These are phyloP conservation scores for Arabis hirsuta DNA, from an alignment of 345 rosid species.

Conservation along the genomic window DNA sequence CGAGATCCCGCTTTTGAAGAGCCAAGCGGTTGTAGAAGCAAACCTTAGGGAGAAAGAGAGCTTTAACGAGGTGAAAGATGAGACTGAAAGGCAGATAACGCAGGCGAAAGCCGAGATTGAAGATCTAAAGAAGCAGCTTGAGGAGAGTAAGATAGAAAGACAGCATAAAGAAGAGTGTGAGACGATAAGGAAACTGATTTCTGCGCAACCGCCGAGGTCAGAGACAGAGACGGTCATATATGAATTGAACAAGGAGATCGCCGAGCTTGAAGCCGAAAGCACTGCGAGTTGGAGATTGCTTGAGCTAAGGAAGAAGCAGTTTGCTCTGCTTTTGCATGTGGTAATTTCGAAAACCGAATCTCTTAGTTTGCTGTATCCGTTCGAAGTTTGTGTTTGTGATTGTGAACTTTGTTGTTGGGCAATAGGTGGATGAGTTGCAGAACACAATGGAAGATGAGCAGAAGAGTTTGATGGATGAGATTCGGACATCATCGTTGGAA, in stretches of 20 bases:
- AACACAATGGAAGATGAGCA: constrained; percentile 90
- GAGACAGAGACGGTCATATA: constrained; percentile 76
- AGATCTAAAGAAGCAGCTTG: constrained; percentile 83
- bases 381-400: constrained; percentile 22
- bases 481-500: constrained; percentile 69
- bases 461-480: constrained; percentile 83
- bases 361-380: constrained; percentile 2
- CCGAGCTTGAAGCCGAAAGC: constrained; percentile 78
- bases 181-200: constrained; percentile 78
- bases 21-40: constrained; percentile 78
- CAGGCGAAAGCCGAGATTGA: constrained; percentile 81
- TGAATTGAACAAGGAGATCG: constrained; percentile 82
- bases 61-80: constrained; percentile 76
- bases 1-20: constrained; percentile 94
- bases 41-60: constrained; percentile 85
- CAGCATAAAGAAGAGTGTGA: constrained; percentile 98
- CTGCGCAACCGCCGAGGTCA: constrained; percentile 83
- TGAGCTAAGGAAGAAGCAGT: constrained; percentile 95
- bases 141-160: constrained; percentile 91
- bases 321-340: constrained; percentile 86
- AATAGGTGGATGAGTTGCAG: constrained; percentile 94
- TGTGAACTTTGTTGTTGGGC: constrained; percentile 17
- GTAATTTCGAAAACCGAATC: constrained; percentile 49
- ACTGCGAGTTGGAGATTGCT: constrained; percentile 83
- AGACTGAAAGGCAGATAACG: constrained; percentile 72